Conservation (phyloP, 1,284 basidiomycete species). For the Meira nashicola region DNA sequence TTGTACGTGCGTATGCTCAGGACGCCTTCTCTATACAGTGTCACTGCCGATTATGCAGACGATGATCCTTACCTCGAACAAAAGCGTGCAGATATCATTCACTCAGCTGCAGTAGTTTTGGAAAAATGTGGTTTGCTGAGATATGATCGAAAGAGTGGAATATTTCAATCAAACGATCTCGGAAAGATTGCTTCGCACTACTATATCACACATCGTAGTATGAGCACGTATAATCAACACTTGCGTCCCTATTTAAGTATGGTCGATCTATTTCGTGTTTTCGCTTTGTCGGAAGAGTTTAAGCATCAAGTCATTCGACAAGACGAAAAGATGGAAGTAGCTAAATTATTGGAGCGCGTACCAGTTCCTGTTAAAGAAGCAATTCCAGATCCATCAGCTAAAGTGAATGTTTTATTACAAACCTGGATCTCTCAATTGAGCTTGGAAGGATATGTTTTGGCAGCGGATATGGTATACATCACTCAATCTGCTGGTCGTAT, state of each 20-base stretch:
- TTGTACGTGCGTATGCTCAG: conserved; percentile 91
- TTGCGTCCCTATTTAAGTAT: conserved; percentile 78
- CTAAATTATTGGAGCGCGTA: conserved; percentile 88
- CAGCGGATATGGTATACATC: conserved; percentile 92
- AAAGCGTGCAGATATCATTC: conserved; percentile 86
- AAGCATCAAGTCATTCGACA: conserved; percentile 71
- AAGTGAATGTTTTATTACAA: conserved; percentile 94
- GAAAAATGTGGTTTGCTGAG: conserved; percentile 92
- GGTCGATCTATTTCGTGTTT: conserved; percentile 91
- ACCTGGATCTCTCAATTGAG: conserved; percentile 92
- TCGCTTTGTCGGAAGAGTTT: conserved; percentile 95
- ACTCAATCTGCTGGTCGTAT: conserved; percentile 64
- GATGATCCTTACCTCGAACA: conserved; percentile 79
- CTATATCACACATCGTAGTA: conserved; percentile 91
- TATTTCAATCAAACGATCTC: conserved; percentile 64
- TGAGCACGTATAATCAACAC: conserved; percentile 95
- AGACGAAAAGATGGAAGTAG: conserved; percentile 64
- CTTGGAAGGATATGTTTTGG: conserved; percentile 89
- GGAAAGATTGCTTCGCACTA: conserved; percentile 94
- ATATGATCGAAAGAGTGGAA: conserved; percentile 82
- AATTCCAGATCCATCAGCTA: conserved; percentile 91
- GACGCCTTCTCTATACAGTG: conserved; percentile 80
- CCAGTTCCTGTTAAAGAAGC: conserved; percentile 96
- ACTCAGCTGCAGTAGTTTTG: conserved; percentile 85
- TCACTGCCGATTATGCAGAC: conserved; percentile 84